Conservation (phyloP, 2,329 filamentous ascomycete genomes). For the Phymatotrichopsis omnivora region DNA sequence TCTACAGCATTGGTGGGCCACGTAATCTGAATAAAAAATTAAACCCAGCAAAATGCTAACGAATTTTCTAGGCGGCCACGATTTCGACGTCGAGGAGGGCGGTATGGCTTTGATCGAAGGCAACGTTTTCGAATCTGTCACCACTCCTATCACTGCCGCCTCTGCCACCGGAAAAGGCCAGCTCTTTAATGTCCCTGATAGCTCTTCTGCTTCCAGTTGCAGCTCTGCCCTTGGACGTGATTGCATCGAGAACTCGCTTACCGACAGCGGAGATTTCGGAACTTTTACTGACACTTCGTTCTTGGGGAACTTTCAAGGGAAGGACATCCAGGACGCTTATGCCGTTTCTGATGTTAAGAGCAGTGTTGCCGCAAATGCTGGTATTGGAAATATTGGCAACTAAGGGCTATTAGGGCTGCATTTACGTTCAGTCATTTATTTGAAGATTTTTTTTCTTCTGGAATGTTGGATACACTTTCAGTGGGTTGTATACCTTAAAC, state of each 20-base stretch:
- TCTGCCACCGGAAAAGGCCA: slow-evolving; percentile 9
- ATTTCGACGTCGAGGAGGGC: slow-evolving; percentile 37
- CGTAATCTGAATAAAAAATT: not conserved
- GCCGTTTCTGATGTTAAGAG: slow-evolving; percentile 30
- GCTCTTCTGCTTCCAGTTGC: slow-evolving; percentile 10
- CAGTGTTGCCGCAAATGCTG: slow-evolving; percentile 33
- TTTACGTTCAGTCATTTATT: too few species aligned
- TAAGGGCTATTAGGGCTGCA: too few species aligned
- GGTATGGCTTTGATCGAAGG: slow-evolving; percentile 38
- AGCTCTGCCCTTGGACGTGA: slow-evolving; percentile 9
- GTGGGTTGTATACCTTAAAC: too few species aligned
- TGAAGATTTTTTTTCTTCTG: too few species aligned
- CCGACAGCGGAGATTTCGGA: slow-evolving; percentile 32
- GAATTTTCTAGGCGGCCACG: slow-evolving; percentile 34
- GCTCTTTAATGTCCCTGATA: slow-evolving; percentile 19
- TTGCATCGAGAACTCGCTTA: slow-evolving; percentile 17
- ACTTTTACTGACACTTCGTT: slow-evolving; percentile 32
- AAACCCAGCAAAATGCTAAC: not conserved
- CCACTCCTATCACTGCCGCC: slow-evolving; percentile 35
- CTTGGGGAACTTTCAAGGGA: slow-evolving; percentile 33
- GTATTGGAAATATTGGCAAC: slow-evolving; percentile 30
- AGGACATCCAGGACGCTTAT: slow-evolving; percentile 32
- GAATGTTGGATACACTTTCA: too few species aligned
- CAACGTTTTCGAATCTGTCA: slow-evolving; percentile 39
- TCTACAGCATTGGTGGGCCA: slow-evolving; percentile 33